These are phyloP conservation scores for Vitis hybrid DNA, from an alignment of 177 flowering plant genomes.

Conservation along the genomic window DNA sequence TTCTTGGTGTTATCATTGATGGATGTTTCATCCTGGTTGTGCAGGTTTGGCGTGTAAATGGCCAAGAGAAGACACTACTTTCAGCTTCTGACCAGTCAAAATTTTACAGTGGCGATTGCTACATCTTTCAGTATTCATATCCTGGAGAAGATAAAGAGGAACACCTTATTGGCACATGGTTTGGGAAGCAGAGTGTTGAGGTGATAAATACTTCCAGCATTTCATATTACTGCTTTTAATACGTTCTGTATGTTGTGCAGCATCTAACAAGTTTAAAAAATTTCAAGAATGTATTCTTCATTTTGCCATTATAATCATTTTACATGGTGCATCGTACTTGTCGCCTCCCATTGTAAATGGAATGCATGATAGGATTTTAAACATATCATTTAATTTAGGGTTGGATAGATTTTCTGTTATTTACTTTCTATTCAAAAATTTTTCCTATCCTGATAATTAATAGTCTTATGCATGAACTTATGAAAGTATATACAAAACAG, in stretches of 20 bases:
- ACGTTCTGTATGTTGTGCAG: not conserved
- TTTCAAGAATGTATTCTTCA: too few relatives aligned
- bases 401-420: too few relatives aligned
- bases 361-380: too few relatives aligned
- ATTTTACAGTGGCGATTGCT: slow-evolving; percentile 92
- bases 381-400: too few relatives aligned
- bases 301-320: too few relatives aligned
- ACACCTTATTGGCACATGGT: slow-evolving; percentile 87
- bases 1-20: slow-evolving; percentile 14
- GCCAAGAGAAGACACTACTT: slow-evolving; percentile 63
- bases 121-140: slow-evolving; percentile 84
- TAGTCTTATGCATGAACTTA: too few relatives aligned
- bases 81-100: slow-evolving; percentile 69
- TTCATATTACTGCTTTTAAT: not conserved
- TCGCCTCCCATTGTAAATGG: too few relatives aligned
- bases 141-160: slow-evolving; percentile 89
- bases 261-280: not conserved
- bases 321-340: too few relatives aligned
- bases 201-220: slow-evolving; percentile 26
- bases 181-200: slow-evolving; percentile 83
- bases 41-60: slow-evolving; percentile 96
- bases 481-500: too few relatives aligned
- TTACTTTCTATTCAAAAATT: too few relatives aligned
- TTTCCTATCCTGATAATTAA: too few relatives aligned
- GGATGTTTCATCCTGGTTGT: slow-evolving; percentile 17